Evolutionary conservation across 805 yeast genomes (phyloP).

Genomic region (Yamadazyma takamatsuzukensis): DNA sequence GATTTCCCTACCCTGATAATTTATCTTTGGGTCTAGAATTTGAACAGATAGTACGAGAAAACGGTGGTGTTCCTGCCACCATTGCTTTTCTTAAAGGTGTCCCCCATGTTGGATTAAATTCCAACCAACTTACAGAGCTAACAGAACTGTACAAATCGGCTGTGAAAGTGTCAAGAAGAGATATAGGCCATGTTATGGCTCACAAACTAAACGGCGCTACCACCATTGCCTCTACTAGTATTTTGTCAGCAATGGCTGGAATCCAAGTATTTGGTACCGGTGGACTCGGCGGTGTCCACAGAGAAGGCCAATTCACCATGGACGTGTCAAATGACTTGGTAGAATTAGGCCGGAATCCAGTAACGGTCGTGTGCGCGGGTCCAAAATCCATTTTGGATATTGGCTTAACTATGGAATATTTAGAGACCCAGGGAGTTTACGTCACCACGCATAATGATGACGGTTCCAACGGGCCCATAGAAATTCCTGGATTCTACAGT

Average conservation of each 20-base stretch:
- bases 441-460: conserved; percentile 63
- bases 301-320: conserved; percentile 69
- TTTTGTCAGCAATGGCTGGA: conserved; percentile 69
- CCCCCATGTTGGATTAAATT: conserved; percentile 64
- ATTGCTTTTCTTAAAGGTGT: conserved; percentile 71
- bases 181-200: conserved; percentile 69
- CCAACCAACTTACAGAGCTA: conserved; percentile 46
- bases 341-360: conserved; percentile 78
- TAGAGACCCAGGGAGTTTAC: conserved; percentile 89
- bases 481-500: conserved; percentile 79
- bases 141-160: conserved; percentile 38
- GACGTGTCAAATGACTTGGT: conserved; percentile 87
- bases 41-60: conserved; percentile 53
- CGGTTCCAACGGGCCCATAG: conserved; percentile 14
- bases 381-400: conserved; percentile 85
- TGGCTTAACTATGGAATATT: conserved; percentile 73
- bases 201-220: conserved; percentile 74
- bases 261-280: conserved; percentile 89
- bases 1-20: conserved; percentile 79
- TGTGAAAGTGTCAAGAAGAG: conserved; percentile 75
- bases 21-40: conserved; percentile 67
- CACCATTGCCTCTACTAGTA: conserved; percentile 87
- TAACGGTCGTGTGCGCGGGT: conserved; percentile 89
- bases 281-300: conserved; percentile 89
- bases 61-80: conserved; percentile 82